A percentile compares a stretch with the other conserved stretches of the same genome.
These are phyloP conservation scores for Tolypocladium endophyticum DNA, from an alignment of 2,329 filamentous ascomycete species.

Conservation along the genomic window DNA sequence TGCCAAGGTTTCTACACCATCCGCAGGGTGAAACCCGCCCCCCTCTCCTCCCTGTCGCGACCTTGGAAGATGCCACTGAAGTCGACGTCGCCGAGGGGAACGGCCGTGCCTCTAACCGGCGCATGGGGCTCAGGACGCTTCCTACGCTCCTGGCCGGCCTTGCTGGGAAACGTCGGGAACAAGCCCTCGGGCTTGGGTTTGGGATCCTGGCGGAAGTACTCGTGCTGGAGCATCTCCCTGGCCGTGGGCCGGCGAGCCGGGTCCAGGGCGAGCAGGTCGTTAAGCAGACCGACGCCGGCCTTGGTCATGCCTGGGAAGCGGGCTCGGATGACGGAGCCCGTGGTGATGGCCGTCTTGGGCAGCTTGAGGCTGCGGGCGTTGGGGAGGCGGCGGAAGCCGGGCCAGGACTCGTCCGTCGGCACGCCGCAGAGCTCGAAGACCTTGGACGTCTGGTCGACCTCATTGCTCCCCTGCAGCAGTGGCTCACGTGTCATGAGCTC, in stretches of 20 bases:
- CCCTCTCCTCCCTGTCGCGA: conserved; percentile 52
- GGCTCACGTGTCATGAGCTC: conserved; percentile 80
- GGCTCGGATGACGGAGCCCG: conserved; percentile 52
- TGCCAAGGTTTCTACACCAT: conserved; percentile 31
- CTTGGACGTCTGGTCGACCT: conserved; percentile 78
- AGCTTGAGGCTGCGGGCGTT: conserved; percentile 75
- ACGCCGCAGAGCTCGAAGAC: conserved; percentile 87
- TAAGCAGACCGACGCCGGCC: conserved; percentile 61
- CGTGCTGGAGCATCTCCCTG: conserved; percentile 62
- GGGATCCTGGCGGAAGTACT: conserved; percentile 83
- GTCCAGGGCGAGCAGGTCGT: conserved; percentile 61
- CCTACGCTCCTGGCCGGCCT: conserved; percentile 81
- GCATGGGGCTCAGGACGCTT: conserved; percentile 67
- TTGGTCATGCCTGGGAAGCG: conserved; percentile 74
- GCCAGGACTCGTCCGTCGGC: conserved; percentile 75
- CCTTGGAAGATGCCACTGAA: conserved; percentile 63
- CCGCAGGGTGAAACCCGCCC: conserved; percentile 55
- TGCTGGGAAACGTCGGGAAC: conserved; percentile 95
- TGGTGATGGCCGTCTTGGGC: conserved; percentile 33
- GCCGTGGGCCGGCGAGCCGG: conserved; percentile 63
- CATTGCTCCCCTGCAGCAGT: conserved; percentile 78
- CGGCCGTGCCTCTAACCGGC: conserved; percentile 63
- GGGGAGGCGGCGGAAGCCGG: conserved; percentile 73
- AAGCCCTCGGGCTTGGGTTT: conserved; percentile 81
- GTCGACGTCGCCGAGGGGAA: conserved; percentile 45